Conservation (phyloP, 2,329 filamentous ascomycete species). For the Cladophialophora psammophila region DNA sequence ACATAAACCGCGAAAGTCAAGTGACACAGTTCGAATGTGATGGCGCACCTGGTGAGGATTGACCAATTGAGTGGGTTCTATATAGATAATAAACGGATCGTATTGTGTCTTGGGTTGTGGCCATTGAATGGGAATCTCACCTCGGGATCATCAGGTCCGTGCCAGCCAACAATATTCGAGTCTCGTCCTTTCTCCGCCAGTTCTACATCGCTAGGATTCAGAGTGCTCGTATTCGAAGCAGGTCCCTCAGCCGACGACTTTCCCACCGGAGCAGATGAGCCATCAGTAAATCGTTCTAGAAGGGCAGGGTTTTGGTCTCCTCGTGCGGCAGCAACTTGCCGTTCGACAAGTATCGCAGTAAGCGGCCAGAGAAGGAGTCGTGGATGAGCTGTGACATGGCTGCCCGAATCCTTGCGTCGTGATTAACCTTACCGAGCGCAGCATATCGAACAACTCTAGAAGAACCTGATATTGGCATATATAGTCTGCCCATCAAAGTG, state of each 20-base stretch:
- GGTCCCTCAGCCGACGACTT: constrained; percentile 16
- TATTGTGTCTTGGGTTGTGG: background rate
- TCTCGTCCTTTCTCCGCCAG: constrained; percentile 59
- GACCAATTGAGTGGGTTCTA: constrained; percentile 59
- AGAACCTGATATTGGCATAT: background rate
- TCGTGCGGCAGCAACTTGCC: constrained; percentile 3
- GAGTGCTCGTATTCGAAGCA: background rate
- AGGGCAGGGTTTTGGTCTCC: constrained; percentile 2
- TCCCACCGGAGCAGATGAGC: background rate
- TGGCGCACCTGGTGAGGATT: constrained; percentile 51
- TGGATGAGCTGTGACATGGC: constrained; percentile 7
- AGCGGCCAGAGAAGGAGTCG: constrained; percentile 4
- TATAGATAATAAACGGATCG: background rate
- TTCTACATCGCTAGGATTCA: background rate
- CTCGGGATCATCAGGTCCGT: constrained; percentile 40
- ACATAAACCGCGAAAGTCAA: constrained; percentile 61
- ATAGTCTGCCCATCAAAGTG: background rate
- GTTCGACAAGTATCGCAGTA: background rate
- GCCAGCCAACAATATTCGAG: constrained; percentile 60
- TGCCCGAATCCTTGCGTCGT: background rate
- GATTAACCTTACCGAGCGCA: background rate
- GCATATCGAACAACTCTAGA: background rate
- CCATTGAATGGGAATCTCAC: background rate
- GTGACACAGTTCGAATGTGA: constrained; percentile 57
- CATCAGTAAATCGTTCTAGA: background rate